A percentile compares a stretch with the other conserved stretches of the same genome.
Conservation (phyloP, 108 stramenopile genomes). For the Nannochloropsis salina region DNA sequence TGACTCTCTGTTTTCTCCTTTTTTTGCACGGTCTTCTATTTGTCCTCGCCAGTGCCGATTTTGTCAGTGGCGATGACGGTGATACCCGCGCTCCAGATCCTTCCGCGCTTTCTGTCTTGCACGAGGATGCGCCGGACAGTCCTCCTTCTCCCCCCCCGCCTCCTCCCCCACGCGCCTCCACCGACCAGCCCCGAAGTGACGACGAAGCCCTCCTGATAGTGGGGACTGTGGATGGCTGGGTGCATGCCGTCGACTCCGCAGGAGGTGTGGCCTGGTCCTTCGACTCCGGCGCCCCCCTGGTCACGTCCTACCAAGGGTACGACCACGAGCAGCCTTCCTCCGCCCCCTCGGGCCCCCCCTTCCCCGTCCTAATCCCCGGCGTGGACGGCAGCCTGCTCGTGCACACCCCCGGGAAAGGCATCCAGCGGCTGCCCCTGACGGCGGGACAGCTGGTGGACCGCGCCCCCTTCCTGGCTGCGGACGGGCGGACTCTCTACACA, state of each 20-base stretch:
- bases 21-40: neutral
- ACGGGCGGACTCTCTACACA: constrained; percentile 33
- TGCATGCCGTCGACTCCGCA: constrained; percentile 32
- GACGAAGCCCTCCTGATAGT: constrained; percentile 25
- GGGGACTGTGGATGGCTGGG: constrained; percentile 44
- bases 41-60: neutral
- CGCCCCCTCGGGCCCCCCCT: neutral
- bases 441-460: constrained; percentile 29
- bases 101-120: neutral
- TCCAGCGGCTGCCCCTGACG: constrained; percentile 34
- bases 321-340: neutral
- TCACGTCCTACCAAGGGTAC: constrained; percentile 43
- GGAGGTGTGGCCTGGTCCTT: constrained; percentile 40
- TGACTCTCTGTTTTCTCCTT: neutral
- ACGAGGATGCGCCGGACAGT: neutral
- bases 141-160: constrained; percentile 15
- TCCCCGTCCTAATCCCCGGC: constrained; percentile 25
- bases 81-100: neutral
- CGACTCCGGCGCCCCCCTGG: constrained; percentile 36
- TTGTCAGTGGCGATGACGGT: neutral
- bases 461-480: constrained; percentile 39
- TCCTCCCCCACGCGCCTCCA: neutral
- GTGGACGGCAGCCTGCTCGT: constrained; percentile 39
- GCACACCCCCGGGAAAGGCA: constrained; percentile 27
- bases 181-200: neutral